Evolutionary conservation across 169 alveolate genomes (phyloP).

Genomic region (Eimeria falciformis): DNA sequence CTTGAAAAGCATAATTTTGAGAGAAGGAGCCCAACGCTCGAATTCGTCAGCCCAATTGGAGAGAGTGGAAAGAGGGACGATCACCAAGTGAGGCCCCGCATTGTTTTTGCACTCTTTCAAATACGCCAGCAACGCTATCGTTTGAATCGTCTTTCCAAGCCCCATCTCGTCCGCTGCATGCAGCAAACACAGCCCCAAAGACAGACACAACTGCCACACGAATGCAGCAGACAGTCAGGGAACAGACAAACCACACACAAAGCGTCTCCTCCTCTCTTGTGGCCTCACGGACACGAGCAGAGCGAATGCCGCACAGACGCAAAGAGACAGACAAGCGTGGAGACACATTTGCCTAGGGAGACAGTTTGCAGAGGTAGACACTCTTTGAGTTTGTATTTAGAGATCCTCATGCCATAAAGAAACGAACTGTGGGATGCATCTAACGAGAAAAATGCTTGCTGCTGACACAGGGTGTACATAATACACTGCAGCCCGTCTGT

Average conservation of each 20-base stretch:
- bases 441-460: background rate
- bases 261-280: slow-evolving; percentile 13
- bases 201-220: background rate
- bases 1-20: slow-evolving; percentile 88
- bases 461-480: background rate
- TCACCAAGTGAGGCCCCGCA: slow-evolving; percentile 71
- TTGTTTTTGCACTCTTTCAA: slow-evolving; percentile 42
- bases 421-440: background rate
- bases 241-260: too few species aligned
- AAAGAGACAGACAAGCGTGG: background rate
- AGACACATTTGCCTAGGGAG: too few species aligned
- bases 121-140: slow-evolving; percentile 76
- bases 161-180: slow-evolving; percentile 82
- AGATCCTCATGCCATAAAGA: too few species aligned
- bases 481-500: background rate
- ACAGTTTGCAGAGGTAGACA: too few species aligned
- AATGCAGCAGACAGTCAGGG: background rate
- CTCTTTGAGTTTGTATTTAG: too few species aligned
- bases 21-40: slow-evolving; percentile 95
- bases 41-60: slow-evolving; percentile 96
- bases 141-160: slow-evolving; percentile 74
- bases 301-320: background rate
- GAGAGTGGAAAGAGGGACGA: slow-evolving; percentile 94
- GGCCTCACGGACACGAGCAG: background rate
- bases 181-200: background rate